Base-by-base conservation (phyloP, 148 eudicot species). In the Euryodendron excelsum region DNA sequence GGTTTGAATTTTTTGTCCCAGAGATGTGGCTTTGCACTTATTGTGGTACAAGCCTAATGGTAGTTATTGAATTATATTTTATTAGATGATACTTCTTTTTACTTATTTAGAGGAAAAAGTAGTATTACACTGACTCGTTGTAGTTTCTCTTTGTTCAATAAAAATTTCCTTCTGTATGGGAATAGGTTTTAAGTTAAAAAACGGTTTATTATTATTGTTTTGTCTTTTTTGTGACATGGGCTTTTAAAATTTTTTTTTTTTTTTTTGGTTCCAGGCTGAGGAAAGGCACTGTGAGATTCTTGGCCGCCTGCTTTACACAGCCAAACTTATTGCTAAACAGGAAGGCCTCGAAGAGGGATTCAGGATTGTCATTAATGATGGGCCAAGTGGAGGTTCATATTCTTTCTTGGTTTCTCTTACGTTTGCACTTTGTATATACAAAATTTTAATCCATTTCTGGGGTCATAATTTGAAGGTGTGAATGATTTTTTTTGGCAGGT, bases 291-390 rank as follows among this genome's bases (percentile, higher is more conserved):
- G 76, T 83, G 93, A 94, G 73, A 91, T 94, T 83, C 97, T 94
- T 62, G 98, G 98, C 73, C 89, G 82, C 31, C 91, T 94, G 83
- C 86, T 92, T 55, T 91, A 92, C 89, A 85, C 93, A 47, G 97
- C 98, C 53, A 94, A 94, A 81, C 87, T 90, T 28, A 82, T 94
- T 45, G 97, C 98, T 36, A 89, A 94, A 81, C 93, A 94, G 76
- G 98, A 94, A 88, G 93, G 92, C 69, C 97, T 94, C 27, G 94
- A 88, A n/a, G 90, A 94, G 66, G 98, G 98, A 28, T 94, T 62
- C 85, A 87, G 95, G 83, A 52, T 92, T 75, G 98, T 94, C 70
- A 92, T 94, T 69, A 94, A 94, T 62, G 98, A 94, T 71, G 98
- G 98, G 44, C 94, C 98, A 37, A 81, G 75, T 48, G 98, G 97